Conservation (phyloP, 2,329 filamentous ascomycete species). For the Phialophora verrucosa region DNA sequence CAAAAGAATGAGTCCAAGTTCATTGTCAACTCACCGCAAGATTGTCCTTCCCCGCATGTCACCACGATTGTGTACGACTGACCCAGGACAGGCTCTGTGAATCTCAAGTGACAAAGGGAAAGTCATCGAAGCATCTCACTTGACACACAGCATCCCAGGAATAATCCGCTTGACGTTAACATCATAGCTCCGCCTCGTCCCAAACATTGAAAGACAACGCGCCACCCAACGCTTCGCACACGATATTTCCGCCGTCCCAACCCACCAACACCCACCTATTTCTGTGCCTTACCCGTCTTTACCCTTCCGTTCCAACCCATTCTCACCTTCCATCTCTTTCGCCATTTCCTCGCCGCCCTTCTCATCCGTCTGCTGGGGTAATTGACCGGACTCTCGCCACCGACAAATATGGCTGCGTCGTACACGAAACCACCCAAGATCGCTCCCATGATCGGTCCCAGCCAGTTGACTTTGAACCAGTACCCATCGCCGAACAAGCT, state of each 20-base stretch:
- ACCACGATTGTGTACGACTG: neutral
- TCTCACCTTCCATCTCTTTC: conserved; percentile 22
- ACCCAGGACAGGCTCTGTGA: neutral
- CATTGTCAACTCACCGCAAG: neutral
- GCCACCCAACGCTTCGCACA: neutral
- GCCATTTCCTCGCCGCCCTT: conserved; percentile 51
- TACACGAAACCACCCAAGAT: conserved; percentile 57
- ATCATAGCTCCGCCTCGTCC: neutral
- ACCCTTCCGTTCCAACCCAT: conserved; percentile 2
- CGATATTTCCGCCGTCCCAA: neutral
- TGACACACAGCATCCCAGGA: neutral
- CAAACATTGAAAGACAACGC: neutral
- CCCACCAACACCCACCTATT: neutral
- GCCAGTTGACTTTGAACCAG: conserved; percentile 52
- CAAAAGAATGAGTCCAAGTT: neutral
- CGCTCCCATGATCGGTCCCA: conserved; percentile 49
- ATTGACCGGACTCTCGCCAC: conserved; percentile 59
- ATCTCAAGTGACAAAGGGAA: neutral
- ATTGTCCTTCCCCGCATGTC: neutral
- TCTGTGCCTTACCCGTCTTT: neutral
- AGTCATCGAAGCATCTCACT: neutral
- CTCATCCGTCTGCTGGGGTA: conserved; percentile 54
- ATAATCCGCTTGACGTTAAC: neutral
- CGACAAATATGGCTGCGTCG: conserved; percentile 58
- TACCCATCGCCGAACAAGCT: conserved; percentile 54